Conservation (phyloP, 441 rosid species). For the Daphne laureola region DNA sequence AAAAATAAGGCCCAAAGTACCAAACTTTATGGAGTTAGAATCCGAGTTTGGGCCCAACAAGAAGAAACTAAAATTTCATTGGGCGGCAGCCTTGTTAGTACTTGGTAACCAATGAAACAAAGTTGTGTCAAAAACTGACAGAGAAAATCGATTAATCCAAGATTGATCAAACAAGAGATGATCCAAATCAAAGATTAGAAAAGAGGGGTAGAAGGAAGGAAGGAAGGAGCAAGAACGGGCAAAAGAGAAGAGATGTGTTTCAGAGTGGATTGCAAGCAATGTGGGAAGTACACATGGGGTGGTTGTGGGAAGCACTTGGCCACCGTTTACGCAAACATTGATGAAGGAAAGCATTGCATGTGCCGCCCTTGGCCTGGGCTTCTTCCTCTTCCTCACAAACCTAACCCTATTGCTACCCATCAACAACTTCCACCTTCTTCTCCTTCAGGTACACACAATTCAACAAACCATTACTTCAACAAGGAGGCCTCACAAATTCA, state of each 20-base stretch:
- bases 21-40: too few relatives aligned
- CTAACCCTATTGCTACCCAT: neutral
- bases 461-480: too few relatives aligned
- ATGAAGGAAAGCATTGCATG: slow-evolving; percentile 41
- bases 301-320: slow-evolving; percentile 46
- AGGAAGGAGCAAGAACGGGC: neutral
- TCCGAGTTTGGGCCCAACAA: too few relatives aligned
- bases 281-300: slow-evolving; percentile 35
- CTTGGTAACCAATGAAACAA: too few relatives aligned
- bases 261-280: slow-evolving; percentile 34
- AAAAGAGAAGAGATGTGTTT: slow-evolving; percentile 31
- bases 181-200: neutral
- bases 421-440: slow-evolving; percentile 10
- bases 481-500: too few relatives aligned
- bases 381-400: slow-evolving; percentile 3
- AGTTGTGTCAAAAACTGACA: too few relatives aligned
- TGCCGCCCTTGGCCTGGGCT: slow-evolving; percentile 55
- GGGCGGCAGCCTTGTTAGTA: too few relatives aligned
- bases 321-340: slow-evolving; percentile 28
- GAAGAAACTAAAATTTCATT: too few relatives aligned
- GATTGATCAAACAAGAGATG: too few relatives aligned
- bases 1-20: too few relatives aligned
- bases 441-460: slow-evolving; percentile 8
- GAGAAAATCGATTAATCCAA: too few relatives aligned
- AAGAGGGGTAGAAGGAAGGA: neutral